A percentile compares a stretch with the other conserved stretches of the same genome.
phyloP scores from a whole-genome alignment of 2,329 filamentous ascomycete species.

The Bretziella fagacearum region DNA sequence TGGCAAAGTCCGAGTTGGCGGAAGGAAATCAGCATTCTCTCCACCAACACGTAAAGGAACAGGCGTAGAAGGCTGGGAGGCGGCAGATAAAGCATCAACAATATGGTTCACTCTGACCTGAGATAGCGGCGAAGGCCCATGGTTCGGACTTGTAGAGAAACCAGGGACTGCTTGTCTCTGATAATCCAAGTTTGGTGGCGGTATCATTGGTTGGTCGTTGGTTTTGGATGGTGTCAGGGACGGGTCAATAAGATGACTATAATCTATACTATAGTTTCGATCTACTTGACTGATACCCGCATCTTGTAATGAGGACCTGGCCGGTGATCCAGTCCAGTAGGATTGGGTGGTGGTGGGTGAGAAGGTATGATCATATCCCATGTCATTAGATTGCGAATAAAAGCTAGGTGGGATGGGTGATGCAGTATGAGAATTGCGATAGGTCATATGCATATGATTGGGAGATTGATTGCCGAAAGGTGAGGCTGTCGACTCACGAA shows the following conservation, averaged over 20 bases:
- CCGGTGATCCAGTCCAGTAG: background rate
- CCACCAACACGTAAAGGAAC: no score
- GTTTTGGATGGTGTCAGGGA: background rate
- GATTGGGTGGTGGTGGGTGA: background rate
- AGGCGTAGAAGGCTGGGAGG: no score
- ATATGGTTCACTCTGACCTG: no score
- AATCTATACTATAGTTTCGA: background rate
- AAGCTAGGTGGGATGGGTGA: conserved; percentile 9
- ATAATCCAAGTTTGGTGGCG: background rate
- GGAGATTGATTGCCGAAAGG: conserved; percentile 3
- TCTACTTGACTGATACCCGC: background rate
- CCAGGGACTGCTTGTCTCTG: background rate
- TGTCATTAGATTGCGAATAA: background rate
- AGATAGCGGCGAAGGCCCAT: background rate
- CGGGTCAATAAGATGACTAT: background rate
- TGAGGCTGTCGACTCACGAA: conserved; percentile 8
- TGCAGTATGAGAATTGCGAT: conserved; percentile 8
- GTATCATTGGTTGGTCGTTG: background rate
- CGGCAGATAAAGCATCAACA: no score
- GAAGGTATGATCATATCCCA: background rate
- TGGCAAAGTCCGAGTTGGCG: conserved; percentile 11
- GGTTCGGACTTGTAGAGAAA: background rate
- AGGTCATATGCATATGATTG: background rate
- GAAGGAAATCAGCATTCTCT: conserved; percentile 7
- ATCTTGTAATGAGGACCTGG: background rate